Evolutionary conservation across 768 basidiomycete genomes (phyloP), one percentile per base, ranked within the genome.

Genomic region (Lactarius quietus): DNA sequence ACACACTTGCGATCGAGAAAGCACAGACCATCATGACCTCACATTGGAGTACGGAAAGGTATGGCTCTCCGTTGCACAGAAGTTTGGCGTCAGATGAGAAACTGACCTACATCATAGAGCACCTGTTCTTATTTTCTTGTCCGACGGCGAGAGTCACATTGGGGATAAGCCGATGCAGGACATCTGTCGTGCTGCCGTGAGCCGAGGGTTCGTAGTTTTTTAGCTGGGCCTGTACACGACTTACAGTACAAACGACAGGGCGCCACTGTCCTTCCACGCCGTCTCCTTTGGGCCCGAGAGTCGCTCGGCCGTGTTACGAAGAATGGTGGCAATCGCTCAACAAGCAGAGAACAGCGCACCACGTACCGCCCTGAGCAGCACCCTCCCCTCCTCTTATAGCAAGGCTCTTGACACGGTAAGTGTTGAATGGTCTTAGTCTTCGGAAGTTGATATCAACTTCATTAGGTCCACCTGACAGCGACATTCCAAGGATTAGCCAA

Each of bases 401-500:
- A 75, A 78, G 66, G 84, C 83, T 4, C 75, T 84, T 1, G 80
- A 84, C 70, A 80, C 83, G 59, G 85, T 84, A 64, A 39, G 78
- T 53, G 62, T 68, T 20, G 12, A 3, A 61, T 35, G 6, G 33
- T 36, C 56, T 15, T 10, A 17, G 23, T 4, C 12, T n/a, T 57
- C 17, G 8, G 10, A 20, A 39, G 20, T 36, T 56, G 20, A 41
- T 48, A 48, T 52, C 26, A 14, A 28, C 15, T 26, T 65, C 52
- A 51, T 14, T 65, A 86, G 84, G 76, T 86, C 18, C 78, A 78
- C 64, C 77, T 86, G 7, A 81, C 84, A 1, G 76, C 84, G 68
- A 82, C 85, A 1, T 86, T 86, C 78, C 72, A 85, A 31, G 81
- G 80, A 29, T 79, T 86, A 59, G 84, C 84, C 0, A 82, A 83